Percentiles rank a stretch among this genome's conserved stretches.
These are phyloP conservation scores for Candolleomyces aberdarensis DNA, from an alignment of 768 basidiomycete genomes.

Conservation along the genomic window DNA sequence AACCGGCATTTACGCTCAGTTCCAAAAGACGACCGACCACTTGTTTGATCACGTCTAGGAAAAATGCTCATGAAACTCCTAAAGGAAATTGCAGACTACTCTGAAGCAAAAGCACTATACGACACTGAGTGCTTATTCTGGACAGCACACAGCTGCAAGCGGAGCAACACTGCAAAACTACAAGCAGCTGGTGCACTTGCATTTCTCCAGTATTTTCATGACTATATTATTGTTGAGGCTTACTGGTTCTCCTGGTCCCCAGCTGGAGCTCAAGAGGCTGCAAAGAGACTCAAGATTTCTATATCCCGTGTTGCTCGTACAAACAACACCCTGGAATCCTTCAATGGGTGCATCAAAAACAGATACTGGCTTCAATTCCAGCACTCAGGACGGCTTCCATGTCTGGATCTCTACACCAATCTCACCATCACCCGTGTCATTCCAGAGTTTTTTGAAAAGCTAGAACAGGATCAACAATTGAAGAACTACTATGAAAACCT, in stretches of 20 bases:
- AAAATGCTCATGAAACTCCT: slow-evolving; percentile 18
- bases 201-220: slow-evolving; percentile 18
- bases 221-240: slow-evolving; percentile 12
- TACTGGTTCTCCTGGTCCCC: slow-evolving; percentile 28
- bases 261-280: slow-evolving; percentile 21
- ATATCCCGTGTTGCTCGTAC: slow-evolving; percentile 22
- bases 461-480: no score
- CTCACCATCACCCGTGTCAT: slow-evolving; percentile 15
- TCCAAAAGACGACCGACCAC: slow-evolving; percentile 21
- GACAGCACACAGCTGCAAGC: background rate
- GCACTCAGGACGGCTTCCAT: slow-evolving; percentile 17
- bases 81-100: slow-evolving; percentile 18
- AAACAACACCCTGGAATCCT: slow-evolving; percentile 33
- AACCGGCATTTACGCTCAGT: slow-evolving; percentile 21
- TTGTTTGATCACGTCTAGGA: slow-evolving; percentile 13
- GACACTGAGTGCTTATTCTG: slow-evolving; percentile 15
- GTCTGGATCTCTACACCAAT: slow-evolving; percentile 19
- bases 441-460: slow-evolving; percentile 19
- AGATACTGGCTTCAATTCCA: slow-evolving; percentile 20
- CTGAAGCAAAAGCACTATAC: slow-evolving; percentile 15
- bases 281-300: slow-evolving; percentile 17
- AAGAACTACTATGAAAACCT: no score
- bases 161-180: slow-evolving; percentile 7
- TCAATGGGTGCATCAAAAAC: slow-evolving; percentile 28
- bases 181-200: slow-evolving; percentile 17